These are phyloP conservation scores for Stevia rebaudiana DNA, from an alignment of 140 eudicot species.

Conservation along the genomic window DNA sequence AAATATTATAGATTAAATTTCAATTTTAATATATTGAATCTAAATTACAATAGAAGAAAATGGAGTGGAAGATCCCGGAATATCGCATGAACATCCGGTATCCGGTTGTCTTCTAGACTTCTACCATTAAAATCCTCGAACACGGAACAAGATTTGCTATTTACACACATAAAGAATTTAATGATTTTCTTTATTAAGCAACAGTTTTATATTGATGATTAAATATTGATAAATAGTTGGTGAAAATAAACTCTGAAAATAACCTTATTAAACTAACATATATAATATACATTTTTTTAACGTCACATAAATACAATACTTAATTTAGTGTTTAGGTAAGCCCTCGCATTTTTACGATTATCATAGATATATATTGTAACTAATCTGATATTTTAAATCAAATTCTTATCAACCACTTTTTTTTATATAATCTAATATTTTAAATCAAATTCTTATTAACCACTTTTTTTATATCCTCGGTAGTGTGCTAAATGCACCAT, in stretches of 20 bases:
- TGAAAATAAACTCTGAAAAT: background rate
- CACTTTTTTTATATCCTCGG: slow-evolving; percentile 12
- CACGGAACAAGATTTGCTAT: background rate
- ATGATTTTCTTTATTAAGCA: background rate
- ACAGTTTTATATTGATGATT: background rate
- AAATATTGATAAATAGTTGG: background rate
- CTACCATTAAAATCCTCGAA: slow-evolving; percentile 18
- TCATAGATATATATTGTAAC: background rate
- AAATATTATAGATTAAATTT: no score
- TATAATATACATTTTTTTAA: no score
- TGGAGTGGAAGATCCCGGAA: slow-evolving; percentile 16
- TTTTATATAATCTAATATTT: no score
- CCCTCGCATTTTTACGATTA: background rate
- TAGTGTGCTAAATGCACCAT: slow-evolving; percentile 11
- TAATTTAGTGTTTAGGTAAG: slow-evolving; percentile 5
- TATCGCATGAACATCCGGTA: slow-evolving; percentile 27
- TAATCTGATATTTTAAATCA: background rate
- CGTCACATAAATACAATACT: background rate
- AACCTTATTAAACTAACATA: background rate
- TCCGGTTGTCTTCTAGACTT: slow-evolving; percentile 6
- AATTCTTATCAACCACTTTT: slow-evolving; percentile 17
- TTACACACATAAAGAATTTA: background rate
- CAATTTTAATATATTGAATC: background rate
- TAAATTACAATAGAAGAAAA: background rate
- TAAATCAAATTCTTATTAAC: slow-evolving; percentile 10